A percentile compares a stretch with the other conserved stretches of the same genome.
Evolutionary conservation across 2,329 filamentous ascomycete species (phyloP).

Genomic region (Claviceps sp.): DNA sequence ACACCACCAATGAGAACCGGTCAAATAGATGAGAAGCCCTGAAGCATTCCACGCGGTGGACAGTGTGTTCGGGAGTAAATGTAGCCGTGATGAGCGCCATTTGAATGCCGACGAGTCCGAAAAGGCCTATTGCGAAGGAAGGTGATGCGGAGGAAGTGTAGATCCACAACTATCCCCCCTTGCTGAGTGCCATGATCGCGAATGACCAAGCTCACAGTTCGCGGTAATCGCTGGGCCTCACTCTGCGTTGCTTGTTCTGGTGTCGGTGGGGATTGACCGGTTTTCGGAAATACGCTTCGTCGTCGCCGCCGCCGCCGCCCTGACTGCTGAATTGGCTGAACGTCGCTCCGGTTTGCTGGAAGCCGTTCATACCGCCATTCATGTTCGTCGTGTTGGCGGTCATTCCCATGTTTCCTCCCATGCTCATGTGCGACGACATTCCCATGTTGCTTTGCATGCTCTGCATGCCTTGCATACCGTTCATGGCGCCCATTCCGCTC

Average conservation of each 20-base stretch:
- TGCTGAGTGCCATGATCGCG: neutral
- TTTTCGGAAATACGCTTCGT: slow-evolving; percentile 88
- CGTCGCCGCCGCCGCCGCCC: slow-evolving; percentile 39
- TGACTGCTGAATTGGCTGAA: slow-evolving; percentile 34
- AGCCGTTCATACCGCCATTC: slow-evolving; percentile 17
- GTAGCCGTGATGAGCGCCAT: too few relatives aligned
- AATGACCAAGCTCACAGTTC: slow-evolving; percentile 45
- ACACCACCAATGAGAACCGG: too few relatives aligned
- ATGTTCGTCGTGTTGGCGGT: neutral
- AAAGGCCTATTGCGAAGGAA: too few relatives aligned
- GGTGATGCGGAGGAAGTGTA: too few relatives aligned
- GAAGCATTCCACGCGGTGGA: neutral
- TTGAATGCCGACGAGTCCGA: too few relatives aligned
- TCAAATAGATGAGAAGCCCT: too few relatives aligned
- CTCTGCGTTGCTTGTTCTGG: slow-evolving; percentile 64
- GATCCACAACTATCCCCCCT: neutral
- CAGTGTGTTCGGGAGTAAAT: too few relatives aligned
- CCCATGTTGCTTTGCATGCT: slow-evolving; percentile 10
- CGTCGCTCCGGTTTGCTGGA: slow-evolving; percentile 22
- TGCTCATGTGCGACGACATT: slow-evolving; percentile 13
- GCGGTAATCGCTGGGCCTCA: slow-evolving; percentile 80
- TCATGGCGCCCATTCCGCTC: slow-evolving; percentile 20
- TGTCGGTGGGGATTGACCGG: slow-evolving; percentile 90
- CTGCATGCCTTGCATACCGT: slow-evolving; percentile 8
- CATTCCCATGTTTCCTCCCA: slow-evolving; percentile 9